Base-by-base conservation (phyloP, 345 rosid genomes). In the Boechera divaricarpa region DNA sequence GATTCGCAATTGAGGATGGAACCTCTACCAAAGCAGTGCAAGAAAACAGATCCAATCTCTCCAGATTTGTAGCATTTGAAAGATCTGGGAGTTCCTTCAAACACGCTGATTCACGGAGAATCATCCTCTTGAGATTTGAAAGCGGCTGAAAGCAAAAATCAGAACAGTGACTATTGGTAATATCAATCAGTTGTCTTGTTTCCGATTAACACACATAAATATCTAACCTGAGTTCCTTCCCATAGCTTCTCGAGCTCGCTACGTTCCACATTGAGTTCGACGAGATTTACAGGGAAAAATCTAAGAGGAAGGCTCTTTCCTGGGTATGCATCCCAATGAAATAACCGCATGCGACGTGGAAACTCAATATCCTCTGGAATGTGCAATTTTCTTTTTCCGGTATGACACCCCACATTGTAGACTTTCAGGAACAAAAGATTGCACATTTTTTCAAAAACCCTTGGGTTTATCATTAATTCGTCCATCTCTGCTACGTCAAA, bases 291-390 rank as follows among this genome's bases (percentile, higher is more conserved):
- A n/a, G n/a, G n/a, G 8, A 13, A 5, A 45, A 65, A 69, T 5
- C n/a, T n/a, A n/a, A n/a, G n/a, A n/a, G 81, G 76, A 47, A 77
- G 26, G 4, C 61, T 61, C n/a, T 48, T 63, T 2, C n/a, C 11
- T 2, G 31, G 48, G 9, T 61, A 61, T 38, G 7, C 32, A 2
- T 61, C n/a, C 65, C 65, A 61, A 3, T 18, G 70, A 21, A 82
- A 57, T 51, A 41, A 59, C 33, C 71, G 29, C 10, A 78, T 5
- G 32, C 33, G 10, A 16, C 5, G 10, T 2, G 71, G 67, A 18
- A 18, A 74, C 4, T 74, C 24, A 10, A 74, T 68, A 10, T 41
- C 67, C 11, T 16, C 55, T 1, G 65, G 26, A n/a, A 70, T 29
- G 9, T 26, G 10, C 10, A 31, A 15, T n/a, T n/a, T n/a, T n/a